phyloP scores from a whole-genome alignment of 306 rosid species.

The Biancaea sappan region DNA sequence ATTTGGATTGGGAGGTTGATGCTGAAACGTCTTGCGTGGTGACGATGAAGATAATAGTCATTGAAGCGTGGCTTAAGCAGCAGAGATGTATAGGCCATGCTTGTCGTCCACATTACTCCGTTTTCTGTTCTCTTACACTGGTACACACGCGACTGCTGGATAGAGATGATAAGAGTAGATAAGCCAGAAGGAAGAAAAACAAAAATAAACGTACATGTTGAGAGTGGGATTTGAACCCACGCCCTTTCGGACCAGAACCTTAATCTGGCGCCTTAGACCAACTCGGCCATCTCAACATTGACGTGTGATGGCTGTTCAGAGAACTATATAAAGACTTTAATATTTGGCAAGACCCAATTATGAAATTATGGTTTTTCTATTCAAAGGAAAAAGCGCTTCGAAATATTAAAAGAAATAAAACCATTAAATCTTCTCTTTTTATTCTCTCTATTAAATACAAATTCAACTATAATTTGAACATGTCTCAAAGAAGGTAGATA shows the following conservation, averaged over 20 bases:
- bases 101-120: constrained; percentile 43
- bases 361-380: no score
- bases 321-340: no score
- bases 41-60: constrained; percentile 4
- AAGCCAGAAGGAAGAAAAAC: no score
- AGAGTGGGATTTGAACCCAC: constrained; percentile 67
- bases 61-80: constrained; percentile 15
- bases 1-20: constrained; percentile 38
- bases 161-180: constrained; percentile 13
- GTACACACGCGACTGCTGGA: no score
- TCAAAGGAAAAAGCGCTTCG: no score
- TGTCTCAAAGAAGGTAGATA: no score
- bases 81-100: constrained; percentile 39
- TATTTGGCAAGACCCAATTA: no score
- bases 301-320: fast-evolving
- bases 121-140: background rate
- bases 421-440: no score
- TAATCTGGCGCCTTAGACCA: constrained; percentile 70
- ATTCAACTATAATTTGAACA: no score
- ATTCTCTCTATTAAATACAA: no score
- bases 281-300: constrained; percentile 54
- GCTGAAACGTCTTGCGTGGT: constrained; percentile 26
- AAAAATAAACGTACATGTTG: no score
- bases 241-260: constrained; percentile 73
- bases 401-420: no score